Evolutionary conservation across 1,284 basidiomycete genomes (phyloP).

Genomic region (Fistulina hepatica): DNA sequence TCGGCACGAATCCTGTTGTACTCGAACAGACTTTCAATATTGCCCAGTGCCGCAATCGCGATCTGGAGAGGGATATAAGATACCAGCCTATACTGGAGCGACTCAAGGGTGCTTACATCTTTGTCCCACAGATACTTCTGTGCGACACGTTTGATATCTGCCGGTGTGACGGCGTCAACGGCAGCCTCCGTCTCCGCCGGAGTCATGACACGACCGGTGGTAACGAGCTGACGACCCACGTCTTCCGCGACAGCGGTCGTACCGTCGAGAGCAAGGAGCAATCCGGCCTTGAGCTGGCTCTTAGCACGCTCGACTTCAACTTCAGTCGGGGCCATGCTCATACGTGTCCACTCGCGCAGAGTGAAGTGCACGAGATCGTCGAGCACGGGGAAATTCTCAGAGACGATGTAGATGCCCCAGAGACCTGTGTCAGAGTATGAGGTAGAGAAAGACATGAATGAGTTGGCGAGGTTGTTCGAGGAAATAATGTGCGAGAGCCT

Average conservation of each 20-base stretch:
- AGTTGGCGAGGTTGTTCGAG: conserved; percentile 94
- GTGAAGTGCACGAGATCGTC: conserved; percentile 96
- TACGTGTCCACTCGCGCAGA: conserved; percentile 92
- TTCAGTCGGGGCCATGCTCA: conserved; percentile 79
- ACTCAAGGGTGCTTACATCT: conserved; percentile 51
- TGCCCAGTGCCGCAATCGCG: conserved; percentile 74
- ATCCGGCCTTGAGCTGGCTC: conserved; percentile 92
- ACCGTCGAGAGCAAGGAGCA: conserved; percentile 88
- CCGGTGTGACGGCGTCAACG: conserved; percentile 79
- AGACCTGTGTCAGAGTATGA: conserved; percentile 99
- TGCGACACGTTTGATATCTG: conserved; percentile 92
- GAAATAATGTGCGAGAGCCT: conserved; percentile 91
- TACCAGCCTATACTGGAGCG: background rate
- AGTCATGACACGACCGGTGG: conserved; percentile 81
- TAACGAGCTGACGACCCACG: conserved; percentile 94
- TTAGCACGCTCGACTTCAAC: conserved; percentile 95
- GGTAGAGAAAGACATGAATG: conserved; percentile 99
- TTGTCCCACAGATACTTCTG: conserved; percentile 97
- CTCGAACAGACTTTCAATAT: conserved; percentile 80
- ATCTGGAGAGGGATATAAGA: conserved; percentile 35
- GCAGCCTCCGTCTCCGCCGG: conserved; percentile 92
- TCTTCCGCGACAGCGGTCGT: conserved; percentile 97
- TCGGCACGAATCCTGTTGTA: conserved; percentile 75
- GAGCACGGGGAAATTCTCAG: conserved; percentile 88
- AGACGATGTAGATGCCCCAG: conserved; percentile 96